Percentiles rank a stretch among this genome's conserved stretches.
Conservation (phyloP, 495 filamentous ascomycete species). For the Trichocladium antarcticum region DNA sequence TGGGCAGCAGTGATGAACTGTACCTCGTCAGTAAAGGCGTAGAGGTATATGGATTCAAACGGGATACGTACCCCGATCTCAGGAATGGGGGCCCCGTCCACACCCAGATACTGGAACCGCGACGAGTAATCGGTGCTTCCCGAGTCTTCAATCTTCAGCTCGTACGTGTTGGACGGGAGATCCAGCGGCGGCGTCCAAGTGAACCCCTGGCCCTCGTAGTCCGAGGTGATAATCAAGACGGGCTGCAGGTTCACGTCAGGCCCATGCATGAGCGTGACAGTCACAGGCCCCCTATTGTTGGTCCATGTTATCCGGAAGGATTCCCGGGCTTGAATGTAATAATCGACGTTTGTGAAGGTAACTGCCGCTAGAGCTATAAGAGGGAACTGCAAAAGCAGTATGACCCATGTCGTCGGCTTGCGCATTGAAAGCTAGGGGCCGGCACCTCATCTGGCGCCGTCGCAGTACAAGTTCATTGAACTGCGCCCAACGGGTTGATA, state of each 20-base stretch:
- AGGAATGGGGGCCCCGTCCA: not conserved
- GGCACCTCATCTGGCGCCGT: no score
- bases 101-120: conserved; percentile 2
- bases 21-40: no score
- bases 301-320: conserved; percentile 6
- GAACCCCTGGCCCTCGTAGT: not conserved
- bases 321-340: not conserved
- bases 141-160: not conserved
- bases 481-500: no score
- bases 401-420: not conserved
- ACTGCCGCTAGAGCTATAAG: not conserved
- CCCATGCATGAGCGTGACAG: conserved; percentile 4
- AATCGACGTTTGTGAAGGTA: conserved; percentile 5
- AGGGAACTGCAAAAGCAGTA: not conserved
- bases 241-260: conserved; percentile 1
- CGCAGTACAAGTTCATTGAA: no score
- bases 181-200: conserved; percentile 6
- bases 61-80: not conserved
- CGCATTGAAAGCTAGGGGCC: no score
- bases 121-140: conserved; percentile 7
- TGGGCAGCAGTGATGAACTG: no score
- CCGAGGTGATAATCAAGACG: not conserved
- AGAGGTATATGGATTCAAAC: no score
- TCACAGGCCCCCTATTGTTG: conserved; percentile 1
- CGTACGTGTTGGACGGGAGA: conserved; percentile 1